Base-by-base conservation (phyloP, 345 rosid genomes). In the Populus euphratica region DNA sequence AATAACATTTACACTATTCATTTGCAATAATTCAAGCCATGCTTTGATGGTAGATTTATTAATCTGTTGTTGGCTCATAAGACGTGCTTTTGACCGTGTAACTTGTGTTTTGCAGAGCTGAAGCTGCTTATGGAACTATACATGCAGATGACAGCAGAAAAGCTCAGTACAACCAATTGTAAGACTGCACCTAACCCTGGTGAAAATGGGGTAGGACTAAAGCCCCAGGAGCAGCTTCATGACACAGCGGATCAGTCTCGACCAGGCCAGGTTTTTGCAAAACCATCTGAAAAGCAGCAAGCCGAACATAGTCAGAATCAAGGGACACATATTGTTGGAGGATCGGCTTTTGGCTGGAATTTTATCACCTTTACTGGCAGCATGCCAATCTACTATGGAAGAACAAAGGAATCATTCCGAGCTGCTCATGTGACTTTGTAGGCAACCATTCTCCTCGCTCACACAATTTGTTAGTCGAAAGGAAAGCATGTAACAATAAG, bases 301-400 rank as follows among this genome's bases (percentile, higher is more conserved):
- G 54, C 87, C 64, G 84, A 76, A n/a, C 80, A 79, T 65, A 59
- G 73, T 39, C 78, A 76, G 75, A 71, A 75, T 52, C 80, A 71
- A 1, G 81, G 79, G 35, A 70, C 86, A 5, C 65, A 76, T n/a
- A 83, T 90, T 50, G 86, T 90, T n/a, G 99, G 98, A 25, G 93
- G 97, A 17, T 93, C 97, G 0, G 92, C 92, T 36, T 92, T 92
- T 77, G 99, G 97, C 62, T 96, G 99, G 99, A 92, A 96, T 73
- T 93, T 92, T 75, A 61, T 92, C 16, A 95, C 97, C 62, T 85
- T 67, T 80, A 56, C 88, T 2, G 86, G 94, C 61, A 70, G 72
- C 8, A 78, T 81, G 66, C 86, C 92, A 17, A 81, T 84, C 39
- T 93, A 90, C 81, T 88, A 79, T 73, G 98, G 99, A 61, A 82